These are phyloP conservation scores for Penicillium sp. DNA, from an alignment of 2,329 filamentous ascomycete genomes.

Conservation along the genomic window DNA sequence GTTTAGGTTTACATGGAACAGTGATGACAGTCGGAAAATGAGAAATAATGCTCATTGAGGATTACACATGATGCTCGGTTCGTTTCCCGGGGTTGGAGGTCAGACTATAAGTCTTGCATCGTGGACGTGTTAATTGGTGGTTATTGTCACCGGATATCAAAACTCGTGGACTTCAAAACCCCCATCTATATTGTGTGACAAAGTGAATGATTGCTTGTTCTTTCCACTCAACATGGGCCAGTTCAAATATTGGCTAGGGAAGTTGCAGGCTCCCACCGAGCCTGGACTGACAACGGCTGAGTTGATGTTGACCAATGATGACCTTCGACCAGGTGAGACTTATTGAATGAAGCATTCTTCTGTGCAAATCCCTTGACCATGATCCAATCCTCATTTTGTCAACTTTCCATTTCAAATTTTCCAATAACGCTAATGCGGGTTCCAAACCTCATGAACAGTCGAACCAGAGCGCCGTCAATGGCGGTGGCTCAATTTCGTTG, in stretches of 20 bases:
- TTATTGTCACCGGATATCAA: neutral
- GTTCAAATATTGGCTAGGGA: slow-evolving; percentile 4
- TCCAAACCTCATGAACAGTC: neutral
- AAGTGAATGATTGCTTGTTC: too few species aligned
- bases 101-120: neutral
- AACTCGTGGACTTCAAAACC: neutral
- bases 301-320: slow-evolving; percentile 15
- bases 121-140: neutral
- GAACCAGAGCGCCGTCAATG: slow-evolving; percentile 12
- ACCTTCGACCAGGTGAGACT: slow-evolving; percentile 12
- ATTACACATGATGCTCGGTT: neutral
- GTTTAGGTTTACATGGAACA: slow-evolving; percentile 3
- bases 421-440: neutral
- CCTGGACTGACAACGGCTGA: slow-evolving; percentile 12
- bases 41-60: too few species aligned
- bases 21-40: neutral
- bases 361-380: rapidly evolving
- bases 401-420: neutral
- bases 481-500: slow-evolving; percentile 14
- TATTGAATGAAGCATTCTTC: neutral
- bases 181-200: too few species aligned
- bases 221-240: neutral
- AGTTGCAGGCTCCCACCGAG: slow-evolving; percentile 8
- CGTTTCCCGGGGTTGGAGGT: neutral
- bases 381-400: neutral